Conservation (phyloP, 2,329 filamentous ascomycete genomes). For the Fusarium odoratissimum region DNA sequence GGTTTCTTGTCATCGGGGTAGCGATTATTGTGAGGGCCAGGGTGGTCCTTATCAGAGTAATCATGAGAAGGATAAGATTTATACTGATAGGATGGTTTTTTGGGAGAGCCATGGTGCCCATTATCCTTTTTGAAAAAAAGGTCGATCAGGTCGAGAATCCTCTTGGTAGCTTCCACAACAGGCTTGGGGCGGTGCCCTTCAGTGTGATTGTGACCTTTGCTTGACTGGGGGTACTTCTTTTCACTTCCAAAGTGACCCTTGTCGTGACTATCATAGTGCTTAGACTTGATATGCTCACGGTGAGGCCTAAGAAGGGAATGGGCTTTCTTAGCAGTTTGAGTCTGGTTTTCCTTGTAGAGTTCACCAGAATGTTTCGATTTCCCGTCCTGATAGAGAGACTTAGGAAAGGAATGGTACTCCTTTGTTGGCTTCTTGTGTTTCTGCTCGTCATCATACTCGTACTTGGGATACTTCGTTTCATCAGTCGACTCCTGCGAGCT, state of each 20-base stretch:
- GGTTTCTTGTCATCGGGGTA: background rate
- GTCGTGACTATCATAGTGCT: background rate
- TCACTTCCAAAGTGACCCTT: background rate
- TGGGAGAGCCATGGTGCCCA: background rate
- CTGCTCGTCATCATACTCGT: background rate
- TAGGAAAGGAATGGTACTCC: background rate
- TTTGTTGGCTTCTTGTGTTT: background rate
- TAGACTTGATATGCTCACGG: background rate
- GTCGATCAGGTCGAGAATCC: background rate
- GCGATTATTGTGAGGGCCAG: background rate
- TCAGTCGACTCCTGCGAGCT: background rate
- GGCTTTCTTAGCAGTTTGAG: background rate
- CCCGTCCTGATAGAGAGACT: background rate
- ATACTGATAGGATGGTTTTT: background rate
- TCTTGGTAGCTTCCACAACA: background rate
- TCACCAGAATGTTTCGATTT: background rate
- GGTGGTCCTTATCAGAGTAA: background rate
- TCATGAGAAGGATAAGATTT: background rate
- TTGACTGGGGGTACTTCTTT: background rate
- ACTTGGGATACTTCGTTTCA: background rate
- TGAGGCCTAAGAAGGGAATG: background rate
- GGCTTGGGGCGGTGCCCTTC: background rate
- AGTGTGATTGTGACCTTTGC: background rate
- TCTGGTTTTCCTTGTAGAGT: background rate
- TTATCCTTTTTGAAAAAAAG: too few relatives aligned